Percentiles rank a stretch among this genome's conserved stretches.
phyloP scores from a whole-genome alignment of 441 rosid genomes.

The Pelargonium exstipulatum region DNA sequence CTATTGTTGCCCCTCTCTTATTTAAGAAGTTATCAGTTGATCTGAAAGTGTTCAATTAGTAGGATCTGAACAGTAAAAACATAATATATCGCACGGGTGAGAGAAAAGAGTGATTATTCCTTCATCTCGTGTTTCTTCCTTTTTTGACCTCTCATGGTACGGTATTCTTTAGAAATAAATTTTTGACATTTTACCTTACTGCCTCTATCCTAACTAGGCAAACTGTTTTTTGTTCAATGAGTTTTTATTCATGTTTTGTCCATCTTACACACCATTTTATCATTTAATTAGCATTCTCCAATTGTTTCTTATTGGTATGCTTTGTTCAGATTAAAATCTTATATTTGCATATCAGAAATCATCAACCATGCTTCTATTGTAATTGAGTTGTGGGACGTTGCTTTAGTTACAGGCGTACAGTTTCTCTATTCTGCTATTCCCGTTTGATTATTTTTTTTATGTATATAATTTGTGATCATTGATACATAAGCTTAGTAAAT shows the following conservation, averaged over 20 bases:
- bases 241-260: background rate
- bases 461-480: background rate
- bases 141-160: background rate
- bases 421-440: background rate
- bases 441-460: background rate
- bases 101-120: background rate
- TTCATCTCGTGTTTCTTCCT: no score
- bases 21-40: background rate
- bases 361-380: conserved; percentile 8
- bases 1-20: background rate
- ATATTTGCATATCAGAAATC: background rate
- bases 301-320: background rate
- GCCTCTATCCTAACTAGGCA: background rate
- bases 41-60: background rate
- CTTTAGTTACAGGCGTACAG: background rate
- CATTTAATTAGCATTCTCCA: background rate
- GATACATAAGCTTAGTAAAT: background rate
- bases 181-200: background rate
- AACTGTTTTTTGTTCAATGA: background rate
- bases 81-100: background rate
- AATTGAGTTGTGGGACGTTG: background rate
- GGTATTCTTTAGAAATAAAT: background rate
- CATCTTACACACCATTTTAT: background rate
- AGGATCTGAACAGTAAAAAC: background rate
- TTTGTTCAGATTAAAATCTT: background rate